Conservation (phyloP, 352 stramenopile genomes). For the Globisporangium emineosum region DNA sequence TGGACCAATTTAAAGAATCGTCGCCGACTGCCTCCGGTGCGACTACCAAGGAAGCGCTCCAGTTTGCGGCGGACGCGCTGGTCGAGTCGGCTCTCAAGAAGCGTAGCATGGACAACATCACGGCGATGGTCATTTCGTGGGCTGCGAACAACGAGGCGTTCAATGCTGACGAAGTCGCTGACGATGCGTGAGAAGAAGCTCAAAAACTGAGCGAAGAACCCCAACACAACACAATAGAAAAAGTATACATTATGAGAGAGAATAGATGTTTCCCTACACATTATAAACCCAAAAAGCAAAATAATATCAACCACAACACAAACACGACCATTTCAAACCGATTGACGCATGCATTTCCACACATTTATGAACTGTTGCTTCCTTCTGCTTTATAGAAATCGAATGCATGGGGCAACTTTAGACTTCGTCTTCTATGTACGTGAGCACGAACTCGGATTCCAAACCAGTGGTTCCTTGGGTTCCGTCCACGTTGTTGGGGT, state of each 20-base stretch:
- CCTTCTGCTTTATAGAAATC: slow-evolving; percentile 3
- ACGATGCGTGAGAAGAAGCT: slow-evolving; percentile 14
- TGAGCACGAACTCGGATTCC: slow-evolving; percentile 19
- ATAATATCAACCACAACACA: not conserved
- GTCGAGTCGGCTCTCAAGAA: slow-evolving; percentile 65
- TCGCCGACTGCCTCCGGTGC: slow-evolving; percentile 13
- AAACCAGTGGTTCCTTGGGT: not conserved
- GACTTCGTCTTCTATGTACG: slow-evolving; percentile 22
- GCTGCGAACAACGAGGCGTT: slow-evolving; percentile 19
- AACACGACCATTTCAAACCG: not conserved
- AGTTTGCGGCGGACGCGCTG: slow-evolving; percentile 56
- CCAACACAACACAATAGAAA: slow-evolving; percentile 1
- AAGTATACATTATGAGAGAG: slow-evolving; percentile 10
- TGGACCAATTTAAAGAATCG: slow-evolving; percentile 35
- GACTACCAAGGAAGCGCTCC: slow-evolving; percentile 47
- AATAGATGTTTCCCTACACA: slow-evolving; percentile 9
- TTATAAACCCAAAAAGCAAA: not conserved
- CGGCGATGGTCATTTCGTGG: slow-evolving; percentile 70
- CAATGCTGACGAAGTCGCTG: slow-evolving; percentile 17
- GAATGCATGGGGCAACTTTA: slow-evolving; percentile 2
- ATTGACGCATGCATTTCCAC: slow-evolving; percentile 2
- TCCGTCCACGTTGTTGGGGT: slow-evolving; percentile 15
- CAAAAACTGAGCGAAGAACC: not conserved
- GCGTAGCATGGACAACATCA: slow-evolving; percentile 84
- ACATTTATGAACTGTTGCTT: not conserved